phyloP scores from a whole-genome alignment of 257 asterid species.

The Solanum peruvianum region DNA sequence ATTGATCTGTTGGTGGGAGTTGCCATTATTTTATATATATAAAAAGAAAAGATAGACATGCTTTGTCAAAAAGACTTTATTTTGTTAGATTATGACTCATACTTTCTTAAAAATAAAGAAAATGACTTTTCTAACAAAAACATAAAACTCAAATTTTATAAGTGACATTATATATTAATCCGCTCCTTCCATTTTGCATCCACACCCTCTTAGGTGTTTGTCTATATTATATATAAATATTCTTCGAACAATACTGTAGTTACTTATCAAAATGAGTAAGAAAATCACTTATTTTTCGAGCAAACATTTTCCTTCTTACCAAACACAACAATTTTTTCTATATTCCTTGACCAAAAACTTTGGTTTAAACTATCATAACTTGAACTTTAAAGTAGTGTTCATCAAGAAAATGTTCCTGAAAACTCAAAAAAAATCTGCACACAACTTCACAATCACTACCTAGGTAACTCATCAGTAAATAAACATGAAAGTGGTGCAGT shows the following conservation, averaged over 20 bases:
- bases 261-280: neutral
- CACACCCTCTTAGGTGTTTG: neutral
- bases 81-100: neutral
- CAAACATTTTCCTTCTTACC: neutral
- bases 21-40: neutral
- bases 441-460: slow-evolving; percentile 6
- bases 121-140: too few species aligned
- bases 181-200: neutral
- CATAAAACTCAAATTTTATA: too few species aligned
- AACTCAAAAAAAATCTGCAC: neutral
- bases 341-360: neutral
- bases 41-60: neutral
- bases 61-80: neutral
- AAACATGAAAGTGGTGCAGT: slow-evolving; percentile 21
- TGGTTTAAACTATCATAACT: neutral
- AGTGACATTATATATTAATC: neutral
- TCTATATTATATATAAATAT: neutral
- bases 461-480: slow-evolving; percentile 14
- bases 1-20: neutral
- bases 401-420: neutral
- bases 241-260: neutral
- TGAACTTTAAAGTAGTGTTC: neutral
- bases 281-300: neutral
- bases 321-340: neutral
- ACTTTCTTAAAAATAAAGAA: too few species aligned